Evolutionary conservation across 441 rosid species (phyloP), one percentile per base, ranked within the genome.

Genomic region (Populus hybrid): DNA sequence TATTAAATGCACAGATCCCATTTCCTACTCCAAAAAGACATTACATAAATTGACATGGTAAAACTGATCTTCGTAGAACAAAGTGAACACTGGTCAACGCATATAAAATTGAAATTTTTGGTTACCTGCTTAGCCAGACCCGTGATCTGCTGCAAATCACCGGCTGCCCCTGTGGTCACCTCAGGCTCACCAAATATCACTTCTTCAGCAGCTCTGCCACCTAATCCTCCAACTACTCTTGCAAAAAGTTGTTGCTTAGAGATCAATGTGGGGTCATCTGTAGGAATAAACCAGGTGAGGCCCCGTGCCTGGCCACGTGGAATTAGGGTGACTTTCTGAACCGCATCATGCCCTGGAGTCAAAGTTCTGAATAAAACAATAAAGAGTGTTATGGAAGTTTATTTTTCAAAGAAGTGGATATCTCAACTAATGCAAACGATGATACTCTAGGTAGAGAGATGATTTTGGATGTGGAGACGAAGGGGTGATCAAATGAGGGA

Each of bases 141-240:
- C 31, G 97, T 90, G 82, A 93, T 92, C 89, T 95, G 98, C 87
- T 91, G 96, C 90, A 93, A 87, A 86, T 95, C 99, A 84, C 98
- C 90, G 59, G 90, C 97, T n/a, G 97, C 99, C 6, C 99, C 98
- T 10, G 98, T 95, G 64, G 97, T 95, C 84, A 95, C 98, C 87
- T 95, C 99, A 2, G 98, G 83, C 76, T 89, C 99, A 29, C 31
- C 31, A 29, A 29, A 29, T 3, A 29, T 29, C 31, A 29, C 31
- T 29, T 29, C 31, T 29, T 29, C 31, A 29, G 31, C 31, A 29
- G 31, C 31, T 29, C 31, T 29, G 31, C 31, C 31, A 29, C 31
- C 31, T 29, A 29, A 29, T 3, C 31, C 31, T 2, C 31, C 31
- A 29, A 29, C 31, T 29, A 29, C 3, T 29, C 31, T 29, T 29